Evolutionary conservation across 2,329 filamentous ascomycete species (phyloP), one percentile per base, ranked within the genome.

Genomic region (Akanthomyces lecanii): DNA sequence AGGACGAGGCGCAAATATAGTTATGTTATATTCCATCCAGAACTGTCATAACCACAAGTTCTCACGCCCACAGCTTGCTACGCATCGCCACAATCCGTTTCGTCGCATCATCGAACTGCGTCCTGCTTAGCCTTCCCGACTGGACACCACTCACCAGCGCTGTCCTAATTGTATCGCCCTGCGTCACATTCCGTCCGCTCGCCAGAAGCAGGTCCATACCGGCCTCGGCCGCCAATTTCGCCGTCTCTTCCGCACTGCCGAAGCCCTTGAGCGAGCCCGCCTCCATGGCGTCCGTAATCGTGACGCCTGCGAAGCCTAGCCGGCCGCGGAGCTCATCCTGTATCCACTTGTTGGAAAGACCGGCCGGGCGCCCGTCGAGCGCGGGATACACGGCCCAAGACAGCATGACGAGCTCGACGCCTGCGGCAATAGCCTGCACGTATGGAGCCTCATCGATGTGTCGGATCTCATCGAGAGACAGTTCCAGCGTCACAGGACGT

Each of bases 301-400:
- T 67, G 38, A 68, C 66, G 14, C 66, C 66, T 21, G 56, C 21
- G 42, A 67, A 68, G 5, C 65, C 60, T 12, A 67, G 50, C n/a
- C 63, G 62, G 4, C 63, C 63, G 42, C 67, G 66, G 36, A 67
- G 67, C 63, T 66, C 62, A 23, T 63, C 62, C 64, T 65, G 56
- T 25, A 67, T 56, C 65, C 66, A 68, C 36, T 59, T 63, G 44
- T 61, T 59, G 62, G 66, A 66, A 12, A 68, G 63, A 28, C 67
- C 67, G n/a, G 66, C 65, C 30, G 65, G 66, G 5, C 54, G 33
- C n/a, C 28, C 57, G 56, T 67, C 66, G 10, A 68, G 56, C 44
- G 66, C 64, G 3, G 65, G 65, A 52, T 68, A 68, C 18, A 67
- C 56, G 53, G 66, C 66, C 65, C 66, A 68, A 25, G 66, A 65